phyloP scores from a whole-genome alignment of 1,139 yeast genomes.

The Magnusiomyces tetraspermus region DNA sequence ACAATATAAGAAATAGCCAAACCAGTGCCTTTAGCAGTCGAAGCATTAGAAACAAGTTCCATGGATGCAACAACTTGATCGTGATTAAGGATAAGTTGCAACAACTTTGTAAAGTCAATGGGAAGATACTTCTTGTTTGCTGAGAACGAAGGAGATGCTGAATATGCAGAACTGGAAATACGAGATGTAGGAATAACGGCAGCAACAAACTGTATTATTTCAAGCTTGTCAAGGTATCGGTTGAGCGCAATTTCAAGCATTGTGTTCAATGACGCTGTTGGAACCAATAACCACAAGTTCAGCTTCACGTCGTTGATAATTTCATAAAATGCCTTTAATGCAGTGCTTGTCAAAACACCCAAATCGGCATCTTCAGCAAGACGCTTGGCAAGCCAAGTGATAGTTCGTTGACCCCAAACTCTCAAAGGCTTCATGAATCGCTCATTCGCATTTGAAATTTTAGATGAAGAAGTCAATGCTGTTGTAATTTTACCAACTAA shows the following conservation, averaged over 20 bases:
- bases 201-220: constrained; percentile 39
- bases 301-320: constrained; percentile 10
- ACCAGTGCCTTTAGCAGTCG: constrained; percentile 11
- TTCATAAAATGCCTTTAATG: constrained; percentile 6
- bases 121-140: constrained; percentile 2
- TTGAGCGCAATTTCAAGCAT: constrained; percentile 57
- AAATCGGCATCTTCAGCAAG: constrained; percentile 20
- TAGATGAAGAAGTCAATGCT: not conserved
- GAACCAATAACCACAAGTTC: constrained; percentile 41
- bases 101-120: constrained; percentile 43
- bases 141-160: not conserved
- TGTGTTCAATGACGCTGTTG: constrained; percentile 46
- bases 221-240: constrained; percentile 40
- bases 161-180: constrained; percentile 8
- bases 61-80: constrained; percentile 20
- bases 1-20: constrained; percentile 18
- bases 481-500: constrained; percentile 1
- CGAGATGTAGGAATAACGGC: constrained; percentile 34
- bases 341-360: constrained; percentile 5
- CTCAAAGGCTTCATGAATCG: constrained; percentile 10
- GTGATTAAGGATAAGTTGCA: constrained; percentile 59
- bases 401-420: constrained; percentile 17
- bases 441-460: constrained; percentile 1
- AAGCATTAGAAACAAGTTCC: constrained; percentile 8
- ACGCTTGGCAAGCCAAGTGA: constrained; percentile 25